Base-by-base conservation (phyloP, 108 stramenopile species). In the Mediolabrus comicus region DNA sequence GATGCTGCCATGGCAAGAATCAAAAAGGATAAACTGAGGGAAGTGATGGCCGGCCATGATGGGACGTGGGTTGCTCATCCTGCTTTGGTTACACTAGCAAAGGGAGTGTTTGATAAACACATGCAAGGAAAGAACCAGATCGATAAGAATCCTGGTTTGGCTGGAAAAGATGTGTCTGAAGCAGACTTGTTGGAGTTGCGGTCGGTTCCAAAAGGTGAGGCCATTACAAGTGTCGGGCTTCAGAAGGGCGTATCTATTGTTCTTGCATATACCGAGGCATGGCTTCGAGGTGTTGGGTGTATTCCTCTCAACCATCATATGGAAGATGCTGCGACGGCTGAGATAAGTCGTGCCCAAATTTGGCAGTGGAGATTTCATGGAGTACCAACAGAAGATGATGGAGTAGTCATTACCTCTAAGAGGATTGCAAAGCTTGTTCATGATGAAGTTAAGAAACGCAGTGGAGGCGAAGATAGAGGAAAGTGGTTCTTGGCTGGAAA, bases 11-110 rank as follows among this genome's bases (percentile, higher is more conserved):
- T 96, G 89, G 72, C 85, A 29, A 79, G 82, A 58, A 91, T 96
- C 51, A 84, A 84, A 67, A 70, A 87, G 17, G 96, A 97, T 75
- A 97, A 97, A 79, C 60, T 93, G 27, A 83, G 96, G 26, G 96
- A 97, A 69, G 95, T 91, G 2, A 35, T 77, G 46, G 93, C 93
- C 22, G 96, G 96, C 30, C 96, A 97, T 67, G 96, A 97, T 71
- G 96, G 96, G 12, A 94, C 95, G 22, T 97, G 96, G 96, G 96
- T 97, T 9, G 96, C 96, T n/a, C 96, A 97, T 69, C 96, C 96
- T 16, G 96, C 92, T 10, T 82, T 97, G 67, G 95, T 97, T 30
- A 53, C 64, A 36, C 61, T 95, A 9, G 96, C 96, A 19, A 77
- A 84, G 62, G 65, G 81, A 29, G 86, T 95, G 41, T 97, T 97